Base-by-base conservation (phyloP, 805 yeast species). In the Sugiyamaella mastotermitis region DNA sequence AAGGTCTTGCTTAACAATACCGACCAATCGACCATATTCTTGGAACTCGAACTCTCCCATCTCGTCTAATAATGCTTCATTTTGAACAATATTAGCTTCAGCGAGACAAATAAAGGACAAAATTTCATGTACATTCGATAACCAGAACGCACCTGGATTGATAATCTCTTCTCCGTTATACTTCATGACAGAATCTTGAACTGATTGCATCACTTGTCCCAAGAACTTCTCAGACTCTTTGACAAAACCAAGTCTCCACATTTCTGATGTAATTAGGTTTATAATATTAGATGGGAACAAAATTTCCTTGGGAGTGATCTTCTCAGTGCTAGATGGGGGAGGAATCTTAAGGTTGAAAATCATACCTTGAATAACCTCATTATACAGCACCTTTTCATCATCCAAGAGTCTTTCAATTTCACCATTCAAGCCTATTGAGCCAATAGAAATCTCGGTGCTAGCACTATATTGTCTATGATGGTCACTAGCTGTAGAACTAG, bases 191-290 rank as follows among this genome's bases (percentile, higher is more conserved):
- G 83, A 79, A 35, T 75, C 77, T 66, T 90, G 97, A 50, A 92
- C 86, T 1, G 83, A 82, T 20, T 84, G 76, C 57, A 90, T 71
- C 2, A 87, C 94, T 57, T 83, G 88, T 33, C 96, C 96, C 45
- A 92, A 66, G 57, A 92, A 83, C 40, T 78, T 79, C 66, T 92
- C 97, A 56, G 90, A 79, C 61, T 90, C 96, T 49, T 82, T 78
- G 11, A 96, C 86, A 53, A 87, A 73, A 2, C 97, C 97, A 33
- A 90, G 70, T 63, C 97, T 76, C 98, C 98, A 92, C 97, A 92
- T 87, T 61, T 92, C 98, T 53, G 94, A 80, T 47, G 90, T 69
- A 23, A 90, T 81, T 48, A 92, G 82, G 54, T 92, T 90, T 54
- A 92, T 78, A 48, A 92, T 85, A 68, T 96, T 78, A 1, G 97